A percentile compares a stretch with the other conserved stretches of the same genome.
phyloP scores from a whole-genome alignment of 1,284 basidiomycete species.

The Naganishia cerealis region DNA sequence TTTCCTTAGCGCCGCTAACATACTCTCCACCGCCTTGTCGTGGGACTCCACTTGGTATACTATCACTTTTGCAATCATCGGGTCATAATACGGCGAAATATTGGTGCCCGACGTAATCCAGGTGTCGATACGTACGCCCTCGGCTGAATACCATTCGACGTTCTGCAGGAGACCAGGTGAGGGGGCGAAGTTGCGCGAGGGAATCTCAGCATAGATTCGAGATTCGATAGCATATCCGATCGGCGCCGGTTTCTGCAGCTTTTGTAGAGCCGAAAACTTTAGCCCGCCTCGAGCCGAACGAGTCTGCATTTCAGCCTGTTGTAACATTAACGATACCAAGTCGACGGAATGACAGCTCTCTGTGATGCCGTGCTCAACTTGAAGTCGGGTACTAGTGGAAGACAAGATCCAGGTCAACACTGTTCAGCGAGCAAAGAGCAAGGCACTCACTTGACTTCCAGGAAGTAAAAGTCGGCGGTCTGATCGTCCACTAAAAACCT shows the following conservation, averaged over 20 bases:
- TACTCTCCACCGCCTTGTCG: constrained; percentile 39
- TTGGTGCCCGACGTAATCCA: constrained; percentile 42
- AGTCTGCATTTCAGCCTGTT: constrained; percentile 44
- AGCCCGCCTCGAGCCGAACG: constrained; percentile 46
- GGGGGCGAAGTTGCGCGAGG: constrained; percentile 62
- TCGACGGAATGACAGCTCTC: constrained; percentile 65
- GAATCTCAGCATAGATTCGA: constrained; percentile 68
- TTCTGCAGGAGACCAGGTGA: constrained; percentile 65
- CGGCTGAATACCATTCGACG: constrained; percentile 56
- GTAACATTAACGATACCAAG: constrained; percentile 65
- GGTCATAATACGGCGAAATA: constrained; percentile 34
- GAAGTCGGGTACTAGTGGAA: constrained; percentile 43
- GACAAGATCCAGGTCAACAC: constrained; percentile 14
- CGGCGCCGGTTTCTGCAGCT: constrained; percentile 44
- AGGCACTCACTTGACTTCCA: constrained; percentile 67
- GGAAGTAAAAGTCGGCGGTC: constrained; percentile 62
- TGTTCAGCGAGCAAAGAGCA: constrained; percentile 12
- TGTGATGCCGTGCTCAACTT: constrained; percentile 69
- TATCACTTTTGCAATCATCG: constrained; percentile 38
- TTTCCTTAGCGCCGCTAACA: constrained; percentile 49
- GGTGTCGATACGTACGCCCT: constrained; percentile 46
- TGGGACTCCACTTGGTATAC: constrained; percentile 39
- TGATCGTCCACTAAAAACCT: constrained; percentile 42
- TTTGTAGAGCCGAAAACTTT: constrained; percentile 48
- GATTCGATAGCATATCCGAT: constrained; percentile 62